phyloP scores from a whole-genome alignment of 257 asterid genomes.

The Nyctanthes arbortristis region DNA sequence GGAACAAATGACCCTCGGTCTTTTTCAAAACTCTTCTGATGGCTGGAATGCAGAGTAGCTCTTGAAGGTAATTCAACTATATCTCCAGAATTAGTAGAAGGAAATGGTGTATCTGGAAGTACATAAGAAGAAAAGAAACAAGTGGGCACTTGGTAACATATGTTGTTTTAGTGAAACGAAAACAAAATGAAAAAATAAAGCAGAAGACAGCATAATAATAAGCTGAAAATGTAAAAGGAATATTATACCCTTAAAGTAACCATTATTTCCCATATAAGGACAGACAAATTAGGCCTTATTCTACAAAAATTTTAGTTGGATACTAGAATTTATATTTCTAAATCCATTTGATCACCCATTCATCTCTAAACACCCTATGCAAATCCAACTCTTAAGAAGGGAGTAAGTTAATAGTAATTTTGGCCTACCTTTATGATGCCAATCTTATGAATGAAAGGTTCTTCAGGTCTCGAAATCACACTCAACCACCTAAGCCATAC shows the following conservation, averaged over 20 bases:
- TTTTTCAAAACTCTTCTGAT: slow-evolving; percentile 35
- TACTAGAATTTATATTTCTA: background rate
- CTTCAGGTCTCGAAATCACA: background rate
- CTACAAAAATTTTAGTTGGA: background rate
- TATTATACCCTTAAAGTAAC: background rate
- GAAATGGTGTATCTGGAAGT: slow-evolving; percentile 19
- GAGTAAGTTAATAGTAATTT: too few species aligned
- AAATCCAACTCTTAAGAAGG: background rate
- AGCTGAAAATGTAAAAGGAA: background rate
- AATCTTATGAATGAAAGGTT: background rate
- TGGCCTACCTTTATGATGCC: background rate
- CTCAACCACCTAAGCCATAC: slow-evolving; percentile 2
- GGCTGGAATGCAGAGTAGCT: slow-evolving; percentile 25
- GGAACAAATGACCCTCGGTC: slow-evolving; percentile 47
- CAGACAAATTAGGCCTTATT: background rate
- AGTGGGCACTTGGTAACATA: background rate
- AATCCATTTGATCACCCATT: background rate
- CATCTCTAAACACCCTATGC: background rate
- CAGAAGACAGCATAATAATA: background rate
- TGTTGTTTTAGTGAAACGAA: background rate
- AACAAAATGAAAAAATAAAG: background rate
- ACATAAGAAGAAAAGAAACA: background rate
- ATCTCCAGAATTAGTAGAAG: slow-evolving; percentile 22
- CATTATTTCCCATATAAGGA: background rate
- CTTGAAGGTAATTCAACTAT: slow-evolving; percentile 29